Base-by-base conservation (phyloP, 495 filamentous ascomycete genomes). In the Hypoxylon subgilvum region DNA sequence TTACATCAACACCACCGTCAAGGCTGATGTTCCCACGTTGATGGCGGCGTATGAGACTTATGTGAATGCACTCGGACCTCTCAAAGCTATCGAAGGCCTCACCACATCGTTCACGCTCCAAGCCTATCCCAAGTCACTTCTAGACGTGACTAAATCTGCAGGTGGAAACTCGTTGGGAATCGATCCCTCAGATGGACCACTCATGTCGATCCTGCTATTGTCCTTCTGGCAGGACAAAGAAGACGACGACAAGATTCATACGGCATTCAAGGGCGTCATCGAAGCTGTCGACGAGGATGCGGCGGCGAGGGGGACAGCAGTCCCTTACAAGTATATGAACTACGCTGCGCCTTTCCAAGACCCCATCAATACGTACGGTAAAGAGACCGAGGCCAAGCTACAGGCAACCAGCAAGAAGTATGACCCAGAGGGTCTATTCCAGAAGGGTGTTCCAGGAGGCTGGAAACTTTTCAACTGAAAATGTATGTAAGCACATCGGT, bases 391-490 rank as follows among this genome's bases (percentile, higher is more conserved):
- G 21, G 41, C 52, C 28, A 63, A 62, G 17, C 53, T 85, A 43
- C 52, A 61, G 21, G 38, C 46, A 13, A 67, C 74, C 32, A 73
- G 70, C 2, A 61, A 62, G 52, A 75, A 77, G 66, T 84, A 79
- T 57, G 82, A 84, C 55, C 79, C 79, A 0, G 47, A 70, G 1
- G 72, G 69, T 4, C 48, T 82, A 3, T 83, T 82, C 54, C 77
- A 82, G 70, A 74, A 51, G 27, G 63, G 64, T 27, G 68, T 77
- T 2, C 60, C 66, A 2, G 63, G 63, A 0, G 69, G 63, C 0
- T 71, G 61, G 40, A 71, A 71, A 21, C n/a, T 70, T 6, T 56
- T 68, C 8, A 36, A n/a, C n/a, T n/a, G n/a, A n/a, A n/a, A n/a
- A n/a, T n/a, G n/a, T n/a, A n/a, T n/a, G n/a, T n/a, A n/a, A n/a